Percentiles rank a stretch among this genome's conserved stretches.
phyloP scores from a whole-genome alignment of 2,329 filamentous ascomycete species.

The Domatiomyces catenatus region DNA sequence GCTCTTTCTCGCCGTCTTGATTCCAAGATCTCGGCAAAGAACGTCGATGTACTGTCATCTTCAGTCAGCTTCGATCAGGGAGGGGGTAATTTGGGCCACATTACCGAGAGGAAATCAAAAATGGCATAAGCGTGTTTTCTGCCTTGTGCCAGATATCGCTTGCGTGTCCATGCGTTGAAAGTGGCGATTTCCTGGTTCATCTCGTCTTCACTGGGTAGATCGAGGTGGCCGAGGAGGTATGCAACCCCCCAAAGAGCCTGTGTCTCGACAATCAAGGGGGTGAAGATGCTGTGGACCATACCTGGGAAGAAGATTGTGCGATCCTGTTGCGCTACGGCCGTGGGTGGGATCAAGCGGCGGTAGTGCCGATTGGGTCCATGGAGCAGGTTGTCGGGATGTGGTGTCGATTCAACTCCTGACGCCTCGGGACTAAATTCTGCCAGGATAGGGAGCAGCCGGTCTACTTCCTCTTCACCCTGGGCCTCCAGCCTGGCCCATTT shows the following conservation, averaged over 20 bases:
- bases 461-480: background rate
- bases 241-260: slow-evolving; percentile 22
- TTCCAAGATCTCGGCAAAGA: slow-evolving; percentile 19
- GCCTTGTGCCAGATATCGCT: slow-evolving; percentile 22
- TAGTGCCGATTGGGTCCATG: slow-evolving; percentile 14
- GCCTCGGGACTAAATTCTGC: background rate
- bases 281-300: slow-evolving; percentile 20
- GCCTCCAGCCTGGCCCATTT: background rate
- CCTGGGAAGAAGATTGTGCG: slow-evolving; percentile 22
- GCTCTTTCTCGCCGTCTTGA: slow-evolving; percentile 19
- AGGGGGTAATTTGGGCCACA: background rate
- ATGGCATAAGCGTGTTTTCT: slow-evolving; percentile 20
- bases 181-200: slow-evolving; percentile 21
- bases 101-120: slow-evolving; percentile 22
- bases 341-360: slow-evolving; percentile 16
- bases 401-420: background rate
- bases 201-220: slow-evolving; percentile 15
- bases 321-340: slow-evolving; percentile 17
- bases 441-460: background rate
- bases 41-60: slow-evolving; percentile 17
- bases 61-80: slow-evolving; percentile 13
- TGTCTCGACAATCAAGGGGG: slow-evolving; percentile 18
- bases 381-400: no score
- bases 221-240: slow-evolving; percentile 18
- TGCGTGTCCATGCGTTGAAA: slow-evolving; percentile 23